Conservation (phyloP, 2,329 filamentous ascomycete genomes). For the Aureobasidium lini region DNA sequence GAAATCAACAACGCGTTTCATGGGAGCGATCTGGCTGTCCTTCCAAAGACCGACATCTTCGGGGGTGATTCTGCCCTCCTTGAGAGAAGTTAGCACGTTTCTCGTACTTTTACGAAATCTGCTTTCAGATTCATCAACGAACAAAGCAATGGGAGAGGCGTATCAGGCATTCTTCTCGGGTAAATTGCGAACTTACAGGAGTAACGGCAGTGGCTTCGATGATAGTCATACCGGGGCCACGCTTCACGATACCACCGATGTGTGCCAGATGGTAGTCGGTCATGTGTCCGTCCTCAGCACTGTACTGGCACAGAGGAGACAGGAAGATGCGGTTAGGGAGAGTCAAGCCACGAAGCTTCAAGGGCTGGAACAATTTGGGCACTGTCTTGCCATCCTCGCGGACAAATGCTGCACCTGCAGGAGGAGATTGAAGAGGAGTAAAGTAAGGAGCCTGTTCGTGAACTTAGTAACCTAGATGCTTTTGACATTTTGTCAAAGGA, state of each 20-base stretch:
- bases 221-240: conserved; percentile 66
- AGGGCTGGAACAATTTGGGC: conserved; percentile 52
- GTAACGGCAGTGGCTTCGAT: conserved; percentile 73
- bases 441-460: conserved; percentile 36
- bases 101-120: too few relatives aligned
- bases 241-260: conserved; percentile 67
- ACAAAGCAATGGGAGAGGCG: neutral
- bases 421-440: conserved; percentile 40
- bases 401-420: conserved; percentile 40
- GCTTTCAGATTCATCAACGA: too few relatives aligned
- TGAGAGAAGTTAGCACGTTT: neutral
- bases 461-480: neutral
- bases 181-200: conserved; percentile 40
- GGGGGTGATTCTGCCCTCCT: conserved; percentile 67
- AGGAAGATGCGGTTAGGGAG: conserved; percentile 62
- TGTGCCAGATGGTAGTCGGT: conserved; percentile 80
- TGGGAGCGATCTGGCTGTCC: conserved; percentile 68
- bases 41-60: conserved; percentile 76
- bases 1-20: conserved; percentile 67
- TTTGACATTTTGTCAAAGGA: neutral
- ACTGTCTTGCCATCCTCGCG: conserved; percentile 42
- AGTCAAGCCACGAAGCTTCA: conserved; percentile 51
- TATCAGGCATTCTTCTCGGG: neutral
- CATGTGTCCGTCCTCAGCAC: conserved; percentile 60
- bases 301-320: conserved; percentile 59